A percentile compares a stretch with the other conserved stretches of the same genome.
Conservation (phyloP, 108 stramenopile genomes). For the Hondaea fermentalgiana region DNA sequence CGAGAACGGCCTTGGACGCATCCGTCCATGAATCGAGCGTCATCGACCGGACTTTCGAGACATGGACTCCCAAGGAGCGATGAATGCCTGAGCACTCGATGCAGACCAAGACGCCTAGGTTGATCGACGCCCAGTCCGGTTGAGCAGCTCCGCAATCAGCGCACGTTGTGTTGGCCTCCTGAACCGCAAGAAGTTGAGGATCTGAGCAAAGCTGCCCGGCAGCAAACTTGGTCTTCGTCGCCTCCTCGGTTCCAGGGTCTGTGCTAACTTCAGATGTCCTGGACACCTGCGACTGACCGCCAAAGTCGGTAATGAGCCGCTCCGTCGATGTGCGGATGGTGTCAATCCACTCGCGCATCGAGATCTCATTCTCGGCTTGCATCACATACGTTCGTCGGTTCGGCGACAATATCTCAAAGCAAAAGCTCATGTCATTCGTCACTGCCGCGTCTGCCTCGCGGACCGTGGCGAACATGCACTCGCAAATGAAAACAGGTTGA, state of each 20-base stretch:
- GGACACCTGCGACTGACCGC: neutral
- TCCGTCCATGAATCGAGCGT: conserved; percentile 36
- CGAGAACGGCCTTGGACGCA: neutral
- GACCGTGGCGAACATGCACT: conserved; percentile 1
- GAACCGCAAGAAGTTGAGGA: neutral
- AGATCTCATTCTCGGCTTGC: neutral
- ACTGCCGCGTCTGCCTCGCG: neutral
- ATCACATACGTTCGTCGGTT: neutral
- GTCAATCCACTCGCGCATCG: neutral
- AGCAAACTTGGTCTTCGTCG: neutral
- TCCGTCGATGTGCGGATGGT: neutral
- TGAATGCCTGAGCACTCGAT: conserved; percentile 54
- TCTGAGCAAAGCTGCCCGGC: neutral
- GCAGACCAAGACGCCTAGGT: conserved; percentile 47
- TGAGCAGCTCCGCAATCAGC: conserved; percentile 36
- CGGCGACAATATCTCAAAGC: conserved; percentile 18
- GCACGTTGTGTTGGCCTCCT: conserved; percentile 36
- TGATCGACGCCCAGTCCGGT: conserved; percentile 51
- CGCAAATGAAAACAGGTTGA: neutral
- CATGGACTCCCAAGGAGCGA: conserved; percentile 43
- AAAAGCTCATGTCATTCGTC: neutral
- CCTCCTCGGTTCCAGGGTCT: neutral
- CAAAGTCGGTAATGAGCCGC: conserved; percentile 7
- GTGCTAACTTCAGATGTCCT: neutral
- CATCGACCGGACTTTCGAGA: conserved; percentile 43